These are phyloP conservation scores for Rhododendron griersonianum DNA, from an alignment of 148 eudicot species.

Conservation along the genomic window DNA sequence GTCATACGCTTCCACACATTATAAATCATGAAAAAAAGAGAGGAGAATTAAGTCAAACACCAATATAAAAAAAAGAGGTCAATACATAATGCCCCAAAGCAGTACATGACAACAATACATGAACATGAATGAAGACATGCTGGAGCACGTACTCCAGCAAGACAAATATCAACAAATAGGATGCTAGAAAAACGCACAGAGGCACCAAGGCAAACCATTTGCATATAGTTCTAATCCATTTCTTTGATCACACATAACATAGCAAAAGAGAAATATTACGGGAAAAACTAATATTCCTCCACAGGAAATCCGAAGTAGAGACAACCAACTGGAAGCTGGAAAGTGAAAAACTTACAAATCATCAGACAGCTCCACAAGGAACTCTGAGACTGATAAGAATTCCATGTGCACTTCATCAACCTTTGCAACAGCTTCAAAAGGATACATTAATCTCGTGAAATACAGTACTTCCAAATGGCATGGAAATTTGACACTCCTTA, in stretches of 20 bases:
- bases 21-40: background rate
- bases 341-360: slow-evolving; percentile 67
- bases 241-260: background rate
- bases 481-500: background rate
- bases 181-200: background rate
- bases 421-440: slow-evolving; percentile 39
- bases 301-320: background rate
- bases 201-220: background rate
- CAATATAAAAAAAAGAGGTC: background rate
- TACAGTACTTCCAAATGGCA: background rate
- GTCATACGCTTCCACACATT: slow-evolving; percentile 20
- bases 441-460: slow-evolving; percentile 5
- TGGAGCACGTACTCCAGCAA: background rate
- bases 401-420: slow-evolving; percentile 91
- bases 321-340: background rate
- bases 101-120: background rate
- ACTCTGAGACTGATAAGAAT: slow-evolving; percentile 77
- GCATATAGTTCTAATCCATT: background rate
- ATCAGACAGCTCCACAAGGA: slow-evolving; percentile 89
- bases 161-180: background rate
- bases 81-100: slow-evolving; percentile 8
- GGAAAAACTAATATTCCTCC: background rate
- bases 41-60: slow-evolving; percentile 9
- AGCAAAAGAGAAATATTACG: background rate
- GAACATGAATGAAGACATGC: background rate